Evolutionary conservation across 768 basidiomycete genomes (phyloP).

Genomic region (Crucibulum laeve): DNA sequence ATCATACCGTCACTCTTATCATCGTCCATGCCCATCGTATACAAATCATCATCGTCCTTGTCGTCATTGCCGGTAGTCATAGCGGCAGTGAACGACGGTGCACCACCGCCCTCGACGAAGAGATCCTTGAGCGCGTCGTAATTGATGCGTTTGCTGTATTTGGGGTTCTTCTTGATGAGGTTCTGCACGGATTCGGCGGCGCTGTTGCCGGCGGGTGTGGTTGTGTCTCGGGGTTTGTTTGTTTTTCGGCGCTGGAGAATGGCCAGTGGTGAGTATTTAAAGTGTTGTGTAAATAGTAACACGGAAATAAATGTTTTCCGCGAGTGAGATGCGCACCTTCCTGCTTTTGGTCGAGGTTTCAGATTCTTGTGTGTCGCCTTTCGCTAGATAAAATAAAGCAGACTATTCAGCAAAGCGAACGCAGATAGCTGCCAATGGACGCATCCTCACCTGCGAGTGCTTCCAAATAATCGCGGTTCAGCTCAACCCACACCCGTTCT

Average conservation of each 20-base stretch:
- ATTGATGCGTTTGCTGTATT: conserved; percentile 91
- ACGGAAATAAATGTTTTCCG: conserved; percentile 24
- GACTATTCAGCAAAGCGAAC: conserved; percentile 40
- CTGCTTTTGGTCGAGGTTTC: conserved; percentile 50
- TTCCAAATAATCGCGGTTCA: conserved; percentile 88
- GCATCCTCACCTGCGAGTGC: conserved; percentile 69
- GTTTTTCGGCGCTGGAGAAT: conserved; percentile 58
- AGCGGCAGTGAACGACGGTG: conserved; percentile 19
- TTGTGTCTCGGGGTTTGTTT: conserved; percentile 66
- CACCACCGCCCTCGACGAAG: conserved; percentile 48
- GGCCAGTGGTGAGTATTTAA: conserved; percentile 10
- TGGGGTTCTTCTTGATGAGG: conserved; percentile 79
- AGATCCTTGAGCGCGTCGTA: conserved; percentile 85
- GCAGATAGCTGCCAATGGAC: conserved; percentile 3
- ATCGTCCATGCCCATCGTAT: conserved; percentile 33
- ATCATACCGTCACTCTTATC: conserved; percentile 26
- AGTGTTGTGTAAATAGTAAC: no score
- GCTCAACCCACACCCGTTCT: conserved; percentile 91
- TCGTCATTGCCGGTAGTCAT: conserved; percentile 34
- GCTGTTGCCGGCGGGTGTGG: conserved; percentile 63
- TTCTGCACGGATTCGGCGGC: conserved; percentile 75
- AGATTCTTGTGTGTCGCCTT: conserved; percentile 54
- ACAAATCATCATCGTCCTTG: conserved; percentile 38
- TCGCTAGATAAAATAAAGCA: conserved; percentile 45
- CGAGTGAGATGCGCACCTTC: conserved; percentile 73